Percentiles rank a stretch among this genome's conserved stretches.
Evolutionary conservation across 2,329 filamentous ascomycete species (phyloP).

Genomic region (Fusarium metavorans): DNA sequence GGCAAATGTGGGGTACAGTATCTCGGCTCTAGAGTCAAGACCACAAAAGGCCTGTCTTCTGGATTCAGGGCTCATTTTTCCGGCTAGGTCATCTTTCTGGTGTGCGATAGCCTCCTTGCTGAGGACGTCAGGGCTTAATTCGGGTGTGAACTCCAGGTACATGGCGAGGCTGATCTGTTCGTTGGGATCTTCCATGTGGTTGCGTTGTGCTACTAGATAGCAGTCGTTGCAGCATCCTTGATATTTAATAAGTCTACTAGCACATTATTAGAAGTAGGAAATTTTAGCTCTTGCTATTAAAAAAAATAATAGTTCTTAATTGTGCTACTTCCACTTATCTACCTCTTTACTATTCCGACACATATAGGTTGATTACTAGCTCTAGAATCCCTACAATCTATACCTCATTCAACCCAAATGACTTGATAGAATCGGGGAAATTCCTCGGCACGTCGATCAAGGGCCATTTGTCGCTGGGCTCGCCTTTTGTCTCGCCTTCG

Average conservation of each 20-base stretch:
- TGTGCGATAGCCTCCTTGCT: background rate
- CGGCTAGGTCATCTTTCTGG: conserved; percentile 2
- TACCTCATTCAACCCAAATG: background rate
- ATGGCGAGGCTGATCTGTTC: background rate
- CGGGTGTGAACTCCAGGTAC: background rate
- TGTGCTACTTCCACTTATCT: no score
- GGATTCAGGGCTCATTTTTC: conserved; percentile 1
- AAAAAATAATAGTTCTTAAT: no score
- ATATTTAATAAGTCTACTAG: no score
- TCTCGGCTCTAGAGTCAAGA: background rate
- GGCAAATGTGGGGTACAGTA: background rate
- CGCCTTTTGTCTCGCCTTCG: background rate
- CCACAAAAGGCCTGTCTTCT: conserved; percentile 5
- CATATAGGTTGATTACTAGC: background rate
- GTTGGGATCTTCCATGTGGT: no score
- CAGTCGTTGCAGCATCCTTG: no score
- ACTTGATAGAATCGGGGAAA: background rate
- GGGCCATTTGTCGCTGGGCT: background rate
- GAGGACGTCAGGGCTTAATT: conserved; percentile 3
- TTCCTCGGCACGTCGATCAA: background rate
- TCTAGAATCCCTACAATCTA: background rate
- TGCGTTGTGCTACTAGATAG: conserved; percentile 59
- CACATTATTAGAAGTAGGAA: no score
- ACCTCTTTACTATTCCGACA: background rate
- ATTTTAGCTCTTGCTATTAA: no score